Evolutionary conservation across 2,329 filamentous ascomycete genomes (phyloP), one percentile per base, ranked within the genome.

Genomic region (Aaosphaeria pasadenensis): DNA sequence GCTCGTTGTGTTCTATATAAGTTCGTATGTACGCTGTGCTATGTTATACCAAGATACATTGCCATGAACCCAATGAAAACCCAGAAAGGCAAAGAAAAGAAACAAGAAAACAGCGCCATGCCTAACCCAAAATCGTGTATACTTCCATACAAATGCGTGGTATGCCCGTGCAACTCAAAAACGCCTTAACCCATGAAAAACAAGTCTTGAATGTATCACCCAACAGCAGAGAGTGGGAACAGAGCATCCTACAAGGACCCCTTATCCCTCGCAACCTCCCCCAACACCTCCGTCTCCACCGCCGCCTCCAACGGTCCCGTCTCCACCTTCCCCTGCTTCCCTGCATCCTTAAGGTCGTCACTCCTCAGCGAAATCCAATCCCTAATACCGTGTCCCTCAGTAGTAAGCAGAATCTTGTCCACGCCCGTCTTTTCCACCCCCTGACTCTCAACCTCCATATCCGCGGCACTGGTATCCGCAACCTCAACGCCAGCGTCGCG

Each of bases 401-500:
- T 49, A 35, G 57, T 63, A 36, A 73, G 40, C 24, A 73, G 72
- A 39, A 53, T 59, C 36, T 54, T 55, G 49, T 72, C 70, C 4
- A 57, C 17, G 9, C 50, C 51, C n/a, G 33, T 43, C 29, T 54
- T 39, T 11, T 44, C 42, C n/a, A 44, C 38, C 39, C 39, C 0
- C 36, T 48, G 5, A 54, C 43, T 0, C 49, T 49, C 33, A 4
- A 74, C 58, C 43, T 77, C 74, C 33, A 64, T 44, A 48, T 77
- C 74, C 13, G 59, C 49, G 4, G 59, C 59, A 33, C 70, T 72
- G 4, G 70, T 72, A n/a, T 61, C 54, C 9, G 71, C 71, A 4
- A 78, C 68, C 50, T 75, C 67, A 1, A 71, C 57, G 0, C 71
- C 70, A 9, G 57, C 59, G 31, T 76, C 67, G n/a, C 76, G 60